phyloP scores from a whole-genome alignment of 352 stramenopile species.

The Phytopythium montanum region DNA sequence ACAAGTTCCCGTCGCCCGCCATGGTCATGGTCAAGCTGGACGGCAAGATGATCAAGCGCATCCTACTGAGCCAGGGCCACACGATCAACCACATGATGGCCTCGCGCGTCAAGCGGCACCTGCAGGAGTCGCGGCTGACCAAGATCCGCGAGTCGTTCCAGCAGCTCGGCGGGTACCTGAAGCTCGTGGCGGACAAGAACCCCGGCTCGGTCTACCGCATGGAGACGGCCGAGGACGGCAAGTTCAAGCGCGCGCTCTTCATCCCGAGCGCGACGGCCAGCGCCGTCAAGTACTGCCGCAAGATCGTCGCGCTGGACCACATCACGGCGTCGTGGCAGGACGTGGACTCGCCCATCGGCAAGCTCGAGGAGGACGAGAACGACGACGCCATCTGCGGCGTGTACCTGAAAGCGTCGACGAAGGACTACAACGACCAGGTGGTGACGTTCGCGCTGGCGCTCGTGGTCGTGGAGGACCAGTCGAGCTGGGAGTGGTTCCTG shows the following conservation, averaged over 20 bases:
- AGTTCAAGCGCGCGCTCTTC: conserved; percentile 64
- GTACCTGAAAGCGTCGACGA: conserved; percentile 66
- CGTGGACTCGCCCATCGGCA: conserved; percentile 27
- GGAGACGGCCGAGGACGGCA: conserved; percentile 41
- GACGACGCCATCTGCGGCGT: conserved; percentile 72
- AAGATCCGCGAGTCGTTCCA: conserved; percentile 68
- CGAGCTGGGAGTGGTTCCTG: conserved; percentile 80
- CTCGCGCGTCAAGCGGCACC: conserved; percentile 71
- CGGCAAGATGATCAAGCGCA: conserved; percentile 67
- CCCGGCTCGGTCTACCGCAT: conserved; percentile 47
- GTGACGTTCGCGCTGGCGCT: conserved; percentile 65
- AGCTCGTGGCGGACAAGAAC: conserved; percentile 67
- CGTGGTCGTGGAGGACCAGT: conserved; percentile 56
- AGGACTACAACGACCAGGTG: conserved; percentile 73
- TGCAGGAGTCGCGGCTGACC: conserved; percentile 53
- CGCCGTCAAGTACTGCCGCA: conserved; percentile 52
- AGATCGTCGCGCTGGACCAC: conserved; percentile 58
- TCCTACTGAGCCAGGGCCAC: conserved; percentile 64
- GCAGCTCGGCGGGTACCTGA: conserved; percentile 56
- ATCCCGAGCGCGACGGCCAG: conserved; percentile 50
- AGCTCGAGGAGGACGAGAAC: conserved; percentile 51
- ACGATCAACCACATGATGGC: conserved; percentile 84
- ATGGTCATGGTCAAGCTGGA: conserved; percentile 70
- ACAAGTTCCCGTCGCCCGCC: conserved; percentile 50
- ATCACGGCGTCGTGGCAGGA: conserved; percentile 40